Percentiles rank a stretch among this genome's conserved stretches.
Conservation (phyloP, 306 rosid species). For the Mimosa pudica region DNA sequence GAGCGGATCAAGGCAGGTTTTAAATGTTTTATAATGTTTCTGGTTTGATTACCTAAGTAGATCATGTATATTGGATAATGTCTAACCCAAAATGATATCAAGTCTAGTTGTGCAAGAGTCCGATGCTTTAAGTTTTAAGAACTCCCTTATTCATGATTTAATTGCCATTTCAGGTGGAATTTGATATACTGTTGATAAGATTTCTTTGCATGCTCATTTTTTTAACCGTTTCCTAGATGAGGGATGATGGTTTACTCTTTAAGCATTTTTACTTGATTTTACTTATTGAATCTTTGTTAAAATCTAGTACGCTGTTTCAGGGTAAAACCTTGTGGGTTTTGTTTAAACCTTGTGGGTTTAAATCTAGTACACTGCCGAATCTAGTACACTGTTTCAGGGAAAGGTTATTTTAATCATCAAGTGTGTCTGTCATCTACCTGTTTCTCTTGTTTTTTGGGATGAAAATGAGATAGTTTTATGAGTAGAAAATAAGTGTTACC, state of each 20-base stretch:
- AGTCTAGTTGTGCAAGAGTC: background rate
- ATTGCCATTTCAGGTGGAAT: background rate
- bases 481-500: background rate
- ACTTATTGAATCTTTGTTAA: background rate
- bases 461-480: constrained; percentile 6
- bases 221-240: background rate
- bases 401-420: background rate
- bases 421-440: background rate
- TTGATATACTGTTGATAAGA: constrained; percentile 11
- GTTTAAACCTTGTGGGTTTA: background rate
- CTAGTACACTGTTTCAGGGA: background rate
- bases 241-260: background rate
- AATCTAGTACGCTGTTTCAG: background rate
- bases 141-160: background rate
- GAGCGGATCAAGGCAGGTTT: constrained; percentile 81
- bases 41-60: background rate
- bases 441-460: background rate
- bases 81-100: constrained; percentile 1
- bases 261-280: background rate
- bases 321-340: background rate
- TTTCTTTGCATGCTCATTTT: constrained; percentile 6
- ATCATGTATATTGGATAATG: background rate
- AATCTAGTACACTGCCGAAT: background rate
- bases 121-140: background rate
- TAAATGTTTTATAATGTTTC: background rate